These are phyloP conservation scores for Oryza glaberrima DNA, from an alignment of 176 grass and related monocot genomes.

Conservation along the genomic window DNA sequence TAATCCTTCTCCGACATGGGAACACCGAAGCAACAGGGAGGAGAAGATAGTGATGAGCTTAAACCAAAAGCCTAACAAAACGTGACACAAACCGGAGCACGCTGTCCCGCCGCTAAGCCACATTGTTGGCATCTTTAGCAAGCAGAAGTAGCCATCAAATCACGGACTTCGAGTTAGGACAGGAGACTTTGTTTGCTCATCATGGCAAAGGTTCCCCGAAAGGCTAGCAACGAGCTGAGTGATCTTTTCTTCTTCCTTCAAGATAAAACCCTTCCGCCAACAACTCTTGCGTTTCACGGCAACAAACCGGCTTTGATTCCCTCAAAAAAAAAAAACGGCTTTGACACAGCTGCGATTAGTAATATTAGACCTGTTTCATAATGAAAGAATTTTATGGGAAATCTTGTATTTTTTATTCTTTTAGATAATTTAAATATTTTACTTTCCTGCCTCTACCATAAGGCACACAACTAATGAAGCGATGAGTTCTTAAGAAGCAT, in stretches of 20 bases:
- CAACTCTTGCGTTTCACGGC: conserved; percentile 17
- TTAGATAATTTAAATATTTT: too few species aligned
- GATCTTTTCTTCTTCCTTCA: not conserved
- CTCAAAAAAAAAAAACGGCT: not conserved
- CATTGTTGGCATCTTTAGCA: not conserved
- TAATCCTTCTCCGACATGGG: not conserved
- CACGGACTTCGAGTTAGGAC: not conserved
- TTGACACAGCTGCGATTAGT: not conserved
- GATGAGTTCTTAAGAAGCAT: too few species aligned
- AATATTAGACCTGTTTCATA: not conserved
- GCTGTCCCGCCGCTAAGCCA: not conserved
- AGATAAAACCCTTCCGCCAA: not conserved
- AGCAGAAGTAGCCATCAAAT: not conserved
- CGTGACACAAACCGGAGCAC: conserved; percentile 10
- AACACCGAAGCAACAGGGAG: not conserved
- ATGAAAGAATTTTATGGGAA: not conserved
- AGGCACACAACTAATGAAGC: too few species aligned
- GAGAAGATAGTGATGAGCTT: not conserved
- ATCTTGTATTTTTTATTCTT: too few species aligned
- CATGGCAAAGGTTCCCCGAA: conserved; percentile 42
- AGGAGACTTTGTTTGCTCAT: not conserved
- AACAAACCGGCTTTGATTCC: not conserved
- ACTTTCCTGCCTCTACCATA: too few species aligned
- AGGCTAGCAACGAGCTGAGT: not conserved
- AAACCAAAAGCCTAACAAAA: conserved; percentile 16